Evolutionary conservation across 2,329 filamentous ascomycete genomes (phyloP).

Genomic region (Sclerotinia spermophila): DNA sequence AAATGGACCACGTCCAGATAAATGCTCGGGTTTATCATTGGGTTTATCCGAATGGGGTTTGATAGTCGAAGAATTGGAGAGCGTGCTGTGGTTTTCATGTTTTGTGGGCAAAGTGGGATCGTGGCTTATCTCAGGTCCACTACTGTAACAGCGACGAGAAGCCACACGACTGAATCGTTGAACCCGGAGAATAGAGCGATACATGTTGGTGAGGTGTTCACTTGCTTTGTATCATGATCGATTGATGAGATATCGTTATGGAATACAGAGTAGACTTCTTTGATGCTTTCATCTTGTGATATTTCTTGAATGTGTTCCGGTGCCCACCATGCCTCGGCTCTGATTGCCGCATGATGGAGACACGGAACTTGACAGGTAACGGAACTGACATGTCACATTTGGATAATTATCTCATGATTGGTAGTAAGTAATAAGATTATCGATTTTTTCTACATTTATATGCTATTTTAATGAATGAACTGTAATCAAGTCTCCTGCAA

Average conservation of each 20-base stretch:
- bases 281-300: neutral
- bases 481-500: neutral
- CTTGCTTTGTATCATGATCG: neutral
- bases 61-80: neutral
- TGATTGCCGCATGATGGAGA: neutral
- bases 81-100: neutral
- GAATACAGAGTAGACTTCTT: neutral
- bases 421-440: neutral
- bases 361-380: neutral
- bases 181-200: neutral
- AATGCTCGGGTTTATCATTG: neutral
- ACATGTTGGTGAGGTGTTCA: neutral
- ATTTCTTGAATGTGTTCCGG: neutral
- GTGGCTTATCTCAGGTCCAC: neutral
- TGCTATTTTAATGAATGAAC: neutral
- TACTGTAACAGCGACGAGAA: slow-evolving; percentile 10
- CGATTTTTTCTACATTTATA: neutral
- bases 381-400: neutral
- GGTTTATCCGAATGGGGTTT: neutral
- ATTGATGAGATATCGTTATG: neutral
- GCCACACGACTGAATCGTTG: neutral
- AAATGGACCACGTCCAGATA: neutral
- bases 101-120: neutral
- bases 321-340: slow-evolving; percentile 9
- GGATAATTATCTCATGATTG: neutral